A percentile compares a stretch with the other conserved stretches of the same genome.
Conservation (phyloP, 345 rosid genomes). For the Brassica incana region DNA sequence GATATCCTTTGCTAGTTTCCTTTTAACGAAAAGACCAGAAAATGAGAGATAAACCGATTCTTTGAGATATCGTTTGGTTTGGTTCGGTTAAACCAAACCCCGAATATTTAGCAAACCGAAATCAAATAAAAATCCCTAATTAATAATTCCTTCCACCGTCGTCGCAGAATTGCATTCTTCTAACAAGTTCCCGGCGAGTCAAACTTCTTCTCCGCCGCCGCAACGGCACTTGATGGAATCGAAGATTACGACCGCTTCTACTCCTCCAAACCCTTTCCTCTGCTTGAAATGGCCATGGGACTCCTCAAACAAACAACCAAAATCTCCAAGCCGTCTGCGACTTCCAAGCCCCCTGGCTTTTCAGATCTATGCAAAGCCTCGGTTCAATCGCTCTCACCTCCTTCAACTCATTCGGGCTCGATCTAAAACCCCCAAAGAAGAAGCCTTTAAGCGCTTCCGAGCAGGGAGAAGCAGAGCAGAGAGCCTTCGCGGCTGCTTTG, state of each 20-base stretch:
- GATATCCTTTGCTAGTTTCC: no score
- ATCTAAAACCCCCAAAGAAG: constrained; percentile 22
- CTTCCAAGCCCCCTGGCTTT: constrained; percentile 69
- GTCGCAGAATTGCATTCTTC: constrained; percentile 5
- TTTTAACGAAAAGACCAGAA: neutral
- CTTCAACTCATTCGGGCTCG: constrained; percentile 31
- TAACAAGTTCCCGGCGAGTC: neutral
- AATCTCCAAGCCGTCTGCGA: constrained; percentile 45
- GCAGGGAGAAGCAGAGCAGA: constrained; percentile 91
- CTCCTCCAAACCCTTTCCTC: constrained; percentile 44
- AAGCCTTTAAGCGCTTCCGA: constrained; percentile 51
- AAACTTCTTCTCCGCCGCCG: neutral
- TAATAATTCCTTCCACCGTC: neutral
- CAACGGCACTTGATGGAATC: constrained; percentile 9
- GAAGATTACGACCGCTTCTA: constrained; percentile 36
- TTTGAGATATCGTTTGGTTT: neutral
- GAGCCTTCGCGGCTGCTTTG: constrained; percentile 77
- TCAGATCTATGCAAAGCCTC: constrained; percentile 66
- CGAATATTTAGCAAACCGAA: neutral
- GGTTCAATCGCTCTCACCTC: constrained; percentile 63
- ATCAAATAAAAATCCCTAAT: neutral
- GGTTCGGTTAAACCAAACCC: neutral
- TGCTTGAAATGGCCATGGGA: constrained; percentile 91
- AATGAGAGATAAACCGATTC: neutral
- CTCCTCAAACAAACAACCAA: constrained; percentile 39